These are phyloP conservation scores for Fibroporia radiculosa DNA, from an alignment of 768 basidiomycete genomes.

Conservation along the genomic window DNA sequence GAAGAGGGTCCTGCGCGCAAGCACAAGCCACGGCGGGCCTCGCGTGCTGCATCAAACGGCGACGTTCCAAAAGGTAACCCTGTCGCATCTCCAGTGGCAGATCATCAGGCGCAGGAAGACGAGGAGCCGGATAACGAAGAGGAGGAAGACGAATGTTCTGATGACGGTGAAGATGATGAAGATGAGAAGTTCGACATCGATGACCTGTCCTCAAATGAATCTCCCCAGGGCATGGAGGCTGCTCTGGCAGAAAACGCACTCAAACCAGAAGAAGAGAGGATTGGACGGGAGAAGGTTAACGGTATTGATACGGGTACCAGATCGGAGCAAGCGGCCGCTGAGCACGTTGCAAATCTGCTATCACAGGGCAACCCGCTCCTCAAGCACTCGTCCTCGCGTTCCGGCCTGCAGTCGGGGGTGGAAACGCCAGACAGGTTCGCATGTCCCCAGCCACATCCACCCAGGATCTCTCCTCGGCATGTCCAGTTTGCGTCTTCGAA, in stretches of 20 bases:
- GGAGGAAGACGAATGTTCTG: slow-evolving; percentile 36
- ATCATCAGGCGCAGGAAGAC: slow-evolving; percentile 31
- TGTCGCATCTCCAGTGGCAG: slow-evolving; percentile 8
- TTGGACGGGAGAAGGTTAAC: slow-evolving; percentile 16
- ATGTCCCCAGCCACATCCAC: slow-evolving; percentile 42
- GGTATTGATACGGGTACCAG: not conserved
- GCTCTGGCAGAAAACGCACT: slow-evolving; percentile 2
- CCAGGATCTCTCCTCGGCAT: slow-evolving; percentile 37
- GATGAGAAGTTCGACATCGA: slow-evolving; percentile 89
- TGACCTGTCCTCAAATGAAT: slow-evolving; percentile 63
- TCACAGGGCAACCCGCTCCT: slow-evolving; percentile 24
- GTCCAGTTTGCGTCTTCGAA: slow-evolving; percentile 35
- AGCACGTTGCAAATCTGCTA: slow-evolving; percentile 26
- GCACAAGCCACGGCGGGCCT: slow-evolving; percentile 10
- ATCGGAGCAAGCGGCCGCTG: slow-evolving; percentile 10
- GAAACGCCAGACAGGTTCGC: slow-evolving; percentile 58
- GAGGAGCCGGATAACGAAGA: slow-evolving; percentile 38
- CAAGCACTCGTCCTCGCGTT: slow-evolving; percentile 26
- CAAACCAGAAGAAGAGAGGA: slow-evolving; percentile 8
- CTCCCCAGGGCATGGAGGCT: slow-evolving; percentile 8
- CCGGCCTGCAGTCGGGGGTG: slow-evolving; percentile 46
- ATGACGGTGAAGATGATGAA: slow-evolving; percentile 45
- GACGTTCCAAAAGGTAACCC: not conserved
- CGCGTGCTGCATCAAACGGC: slow-evolving; percentile 5
- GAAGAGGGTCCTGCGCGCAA: slow-evolving; percentile 60